A percentile compares a stretch with the other conserved stretches of the same genome.
Conservation (phyloP, 441 rosid genomes). For the Populus hybrid region DNA sequence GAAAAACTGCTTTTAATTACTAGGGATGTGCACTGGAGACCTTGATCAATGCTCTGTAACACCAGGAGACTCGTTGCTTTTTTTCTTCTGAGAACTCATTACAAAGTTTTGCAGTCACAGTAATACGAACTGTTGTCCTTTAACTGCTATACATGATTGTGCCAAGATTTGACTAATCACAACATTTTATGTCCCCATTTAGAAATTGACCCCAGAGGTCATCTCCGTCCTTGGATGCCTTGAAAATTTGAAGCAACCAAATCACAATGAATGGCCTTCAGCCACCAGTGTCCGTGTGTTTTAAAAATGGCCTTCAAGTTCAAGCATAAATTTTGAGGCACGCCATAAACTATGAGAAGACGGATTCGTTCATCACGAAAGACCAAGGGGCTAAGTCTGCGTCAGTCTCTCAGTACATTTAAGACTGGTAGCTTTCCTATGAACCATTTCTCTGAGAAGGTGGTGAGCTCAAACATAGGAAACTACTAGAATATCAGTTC, state of each 20-base stretch:
- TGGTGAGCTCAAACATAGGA: background rate
- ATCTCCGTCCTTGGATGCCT: background rate
- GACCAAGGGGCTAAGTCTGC: background rate
- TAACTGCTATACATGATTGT: background rate
- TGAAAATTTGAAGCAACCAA: background rate
- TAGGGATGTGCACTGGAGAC: no score
- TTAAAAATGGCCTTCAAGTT: background rate
- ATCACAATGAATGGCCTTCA: background rate
- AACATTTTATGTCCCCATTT: background rate
- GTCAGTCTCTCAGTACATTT: background rate
- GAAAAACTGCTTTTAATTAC: no score
- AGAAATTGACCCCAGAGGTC: background rate
- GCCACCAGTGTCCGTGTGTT: background rate
- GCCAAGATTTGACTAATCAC: background rate
- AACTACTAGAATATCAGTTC: slow-evolving; percentile 14
- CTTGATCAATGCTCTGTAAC: no score
- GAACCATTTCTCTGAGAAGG: background rate
- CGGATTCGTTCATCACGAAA: background rate
- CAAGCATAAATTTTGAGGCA: background rate
- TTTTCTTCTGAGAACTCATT: no score
- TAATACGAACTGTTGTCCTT: no score
- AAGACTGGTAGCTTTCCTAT: no score
- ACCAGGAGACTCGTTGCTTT: no score
- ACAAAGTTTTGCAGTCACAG: no score
- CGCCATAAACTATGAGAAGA: background rate